Base-by-base conservation (phyloP, 2,329 filamentous ascomycete species). In the Eurotiales sp. region DNA sequence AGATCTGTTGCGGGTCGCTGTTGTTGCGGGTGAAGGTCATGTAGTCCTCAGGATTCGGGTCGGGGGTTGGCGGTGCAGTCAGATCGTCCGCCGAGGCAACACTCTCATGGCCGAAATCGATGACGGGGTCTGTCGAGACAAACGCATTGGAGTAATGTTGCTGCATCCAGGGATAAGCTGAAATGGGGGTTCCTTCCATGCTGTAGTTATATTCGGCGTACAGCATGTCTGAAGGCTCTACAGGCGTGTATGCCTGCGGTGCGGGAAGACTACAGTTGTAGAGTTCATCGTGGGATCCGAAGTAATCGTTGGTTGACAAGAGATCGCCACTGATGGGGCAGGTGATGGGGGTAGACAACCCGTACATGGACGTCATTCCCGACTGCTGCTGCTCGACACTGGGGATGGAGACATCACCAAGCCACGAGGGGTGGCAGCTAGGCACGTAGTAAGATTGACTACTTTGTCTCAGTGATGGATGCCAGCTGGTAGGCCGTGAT, bases 401-500 rank as follows among this genome's bases (percentile, higher is more conserved):
- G 17, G 17, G 11, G 19, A 34, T 19, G 44, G 44, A 22, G 25
- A 36, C 25, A 37, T 44, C 46, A 22, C 46, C 29, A 32, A 54
- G 17, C 46, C 46, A 53, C 15, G 50, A 50, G 11, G 53, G 50
- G 45, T 55, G 46, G 41, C 43, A 49, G 32, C 41, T 53, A 14
- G 36, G 44, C 27, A 34, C 27, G 17, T 51, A 47, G 45, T 48
- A 53, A 19, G 45, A 19, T 23, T 32, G 39, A 27, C 25, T 27
- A 27, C 25, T 27, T 51, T 68, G 67, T 52, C 80, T 75, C 8
- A 84, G 80, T 19, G 80, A 79, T 2, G 86, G 85, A 65, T 90
- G 87, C 87, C 87, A 90, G 74, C 86, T 90, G 41, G 88, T 74
- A 5, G 87, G 86, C 37, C 87, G 79, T 47, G 70, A 70, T 34